Evolutionary conservation across 2,329 filamentous ascomycete genomes (phyloP), one percentile per base, ranked within the genome.

Genomic region (Epichloe uncinata): DNA sequence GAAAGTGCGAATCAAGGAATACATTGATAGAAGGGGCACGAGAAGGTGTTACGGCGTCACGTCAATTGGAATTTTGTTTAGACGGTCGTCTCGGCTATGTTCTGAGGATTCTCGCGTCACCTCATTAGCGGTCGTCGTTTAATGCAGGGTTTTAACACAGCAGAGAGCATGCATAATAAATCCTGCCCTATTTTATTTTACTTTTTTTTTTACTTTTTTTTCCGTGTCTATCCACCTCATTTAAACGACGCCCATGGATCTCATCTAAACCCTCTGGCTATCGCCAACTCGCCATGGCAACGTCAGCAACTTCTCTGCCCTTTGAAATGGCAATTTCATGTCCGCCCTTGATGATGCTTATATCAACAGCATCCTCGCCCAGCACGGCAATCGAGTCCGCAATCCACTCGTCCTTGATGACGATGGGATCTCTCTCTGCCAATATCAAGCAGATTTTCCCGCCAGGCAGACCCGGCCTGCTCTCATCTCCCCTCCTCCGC

Each of bases 241-340:
- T 30, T 4, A 4, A 30, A 30, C 8, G 30, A 30, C 30, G 30
- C 8, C 30, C 30, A 30, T 30, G 9, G 26, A 38, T 12, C 12
- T 38, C 15, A 38, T 38, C 15, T 16, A 7, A 8, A 18, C 12
- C 40, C 40, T 42, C 40, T 6, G 11, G 22, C 13, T 35, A 22
- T 11, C 20, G 13, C 69, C 68, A 71, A 40, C 64, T 63, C 30
- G 56, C 54, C 16, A 68, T 58, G 6, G 63, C 61, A 16, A 63
- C 55, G 15, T 70, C 63, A 1, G 78, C 79, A 50, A 87, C 73
- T 49, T 80, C 74, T 9, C 70, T 66, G 3, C 77, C 78, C 50
- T 73, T 74, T 12, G 77, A 77, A 54, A 87, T 79, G 1, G 80
- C 81, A 52, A 88, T 69, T 58, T 87, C 84, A 61, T 89, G 85